Conservation (phyloP, 257 asterid species). For the Datura wrightii region DNA sequence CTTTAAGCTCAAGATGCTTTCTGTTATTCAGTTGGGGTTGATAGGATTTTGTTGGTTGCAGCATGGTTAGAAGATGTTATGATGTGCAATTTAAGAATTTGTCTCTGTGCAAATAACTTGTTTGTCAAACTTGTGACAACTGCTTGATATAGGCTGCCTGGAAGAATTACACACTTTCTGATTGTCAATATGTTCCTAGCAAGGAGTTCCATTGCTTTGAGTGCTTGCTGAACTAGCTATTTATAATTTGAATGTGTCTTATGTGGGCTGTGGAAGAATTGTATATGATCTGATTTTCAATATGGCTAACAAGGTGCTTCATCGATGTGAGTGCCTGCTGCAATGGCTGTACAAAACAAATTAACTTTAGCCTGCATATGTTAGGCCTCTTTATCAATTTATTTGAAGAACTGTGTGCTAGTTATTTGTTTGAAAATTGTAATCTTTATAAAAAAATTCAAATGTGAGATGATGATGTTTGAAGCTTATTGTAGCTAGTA, state of each 20-base stretch:
- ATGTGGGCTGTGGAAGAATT: background rate
- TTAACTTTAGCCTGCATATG: background rate
- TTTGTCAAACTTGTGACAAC: too few species aligned
- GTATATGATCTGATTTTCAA: background rate
- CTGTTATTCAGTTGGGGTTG: too few species aligned
- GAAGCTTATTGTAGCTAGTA: background rate
- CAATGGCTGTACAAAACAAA: background rate
- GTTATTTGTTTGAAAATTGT: too few species aligned
- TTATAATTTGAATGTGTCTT: background rate
- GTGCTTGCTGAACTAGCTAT: background rate
- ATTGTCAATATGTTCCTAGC: background rate
- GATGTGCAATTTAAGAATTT: too few species aligned
- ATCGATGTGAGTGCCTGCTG: background rate
- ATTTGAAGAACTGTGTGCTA: too few species aligned
- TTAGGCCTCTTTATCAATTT: too few species aligned
- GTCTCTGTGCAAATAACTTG: too few species aligned
- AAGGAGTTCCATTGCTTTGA: background rate
- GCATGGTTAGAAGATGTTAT: too few species aligned
- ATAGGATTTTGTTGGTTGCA: too few species aligned
- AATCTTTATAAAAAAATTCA: conserved; percentile 41
- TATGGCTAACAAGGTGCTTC: background rate
- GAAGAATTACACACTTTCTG: background rate
- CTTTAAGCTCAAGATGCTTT: background rate
- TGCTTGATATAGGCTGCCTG: too few species aligned
- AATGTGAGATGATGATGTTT: conserved; percentile 44